These are phyloP conservation scores for Croton setiger DNA, from an alignment of 441 rosid species.

Conservation along the genomic window DNA sequence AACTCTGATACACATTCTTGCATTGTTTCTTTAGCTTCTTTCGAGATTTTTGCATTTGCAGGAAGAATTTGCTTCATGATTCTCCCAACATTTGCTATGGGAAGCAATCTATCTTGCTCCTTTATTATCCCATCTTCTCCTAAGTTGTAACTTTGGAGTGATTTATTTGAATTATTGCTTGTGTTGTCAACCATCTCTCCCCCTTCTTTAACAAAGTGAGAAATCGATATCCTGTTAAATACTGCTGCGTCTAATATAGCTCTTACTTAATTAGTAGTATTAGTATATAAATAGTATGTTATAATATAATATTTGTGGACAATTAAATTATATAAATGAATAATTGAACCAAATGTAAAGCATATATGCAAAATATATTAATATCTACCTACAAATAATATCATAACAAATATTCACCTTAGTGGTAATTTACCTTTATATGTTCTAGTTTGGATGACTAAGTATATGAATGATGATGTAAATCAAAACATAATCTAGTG, in stretches of 20 bases:
- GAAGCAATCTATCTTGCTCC: conserved; percentile 77
- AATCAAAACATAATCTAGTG: too few species aligned
- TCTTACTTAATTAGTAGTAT: too few species aligned
- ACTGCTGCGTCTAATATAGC: conserved; percentile 20
- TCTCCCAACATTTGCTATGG: conserved; percentile 77
- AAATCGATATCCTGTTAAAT: conserved; percentile 33
- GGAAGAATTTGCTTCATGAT: conserved; percentile 85
- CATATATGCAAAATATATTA: too few species aligned
- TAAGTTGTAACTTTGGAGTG: conserved; percentile 25
- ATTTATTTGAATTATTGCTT: conserved; percentile 20
- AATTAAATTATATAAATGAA: too few species aligned
- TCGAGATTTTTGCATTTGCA: conserved; percentile 69
- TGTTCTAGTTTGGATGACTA: too few species aligned
- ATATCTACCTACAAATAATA: too few species aligned
- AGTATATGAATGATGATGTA: too few species aligned
- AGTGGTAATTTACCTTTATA: too few species aligned
- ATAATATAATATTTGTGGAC: too few species aligned
- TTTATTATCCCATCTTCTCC: conserved; percentile 40
- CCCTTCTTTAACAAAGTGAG: conserved; percentile 10
- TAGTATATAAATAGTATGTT: too few species aligned
- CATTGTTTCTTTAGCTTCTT: conserved; percentile 81
- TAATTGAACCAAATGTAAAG: not conserved
- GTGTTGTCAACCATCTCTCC: conserved; percentile 35
- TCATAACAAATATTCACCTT: too few species aligned
- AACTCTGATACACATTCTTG: conserved; percentile 90